phyloP scores from a whole-genome alignment of 1,139 yeast genomes.

The Lodderomyces parapsilosis region DNA sequence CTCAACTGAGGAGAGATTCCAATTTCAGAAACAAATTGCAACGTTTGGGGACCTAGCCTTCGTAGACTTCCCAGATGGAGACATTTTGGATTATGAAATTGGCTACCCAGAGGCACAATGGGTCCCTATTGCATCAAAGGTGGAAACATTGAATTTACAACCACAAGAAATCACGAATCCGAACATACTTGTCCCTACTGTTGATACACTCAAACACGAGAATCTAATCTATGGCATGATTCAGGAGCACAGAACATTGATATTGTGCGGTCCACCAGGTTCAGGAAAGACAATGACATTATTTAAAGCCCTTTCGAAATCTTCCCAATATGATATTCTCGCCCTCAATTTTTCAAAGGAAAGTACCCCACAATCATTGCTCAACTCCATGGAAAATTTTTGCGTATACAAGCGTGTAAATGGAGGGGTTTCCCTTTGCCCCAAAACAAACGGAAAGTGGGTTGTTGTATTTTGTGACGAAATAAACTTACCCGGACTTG shows the following conservation, averaged over 20 bases:
- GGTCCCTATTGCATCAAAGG: constrained; percentile 45
- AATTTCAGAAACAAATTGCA: constrained; percentile 35
- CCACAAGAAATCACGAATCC: constrained; percentile 65
- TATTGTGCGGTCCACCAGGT: constrained; percentile 96
- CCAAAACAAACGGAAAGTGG: constrained; percentile 66
- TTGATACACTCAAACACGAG: constrained; percentile 75
- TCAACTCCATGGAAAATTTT: constrained; percentile 69
- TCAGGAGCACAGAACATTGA: constrained; percentile 56
- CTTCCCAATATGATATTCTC: constrained; percentile 58
- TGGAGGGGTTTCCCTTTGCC: constrained; percentile 55
- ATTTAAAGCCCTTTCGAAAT: constrained; percentile 61
- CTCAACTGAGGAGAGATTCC: constrained; percentile 33
- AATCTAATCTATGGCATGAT: constrained; percentile 56
- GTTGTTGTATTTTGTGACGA: constrained; percentile 91
- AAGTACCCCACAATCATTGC: constrained; percentile 61
- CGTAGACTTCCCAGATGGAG: constrained; percentile 16
- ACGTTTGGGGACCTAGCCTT: constrained; percentile 17
- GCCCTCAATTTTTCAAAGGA: constrained; percentile 84
- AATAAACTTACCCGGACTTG: constrained; percentile 75
- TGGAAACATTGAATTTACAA: constrained; percentile 52
- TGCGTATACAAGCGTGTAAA: constrained; percentile 60
- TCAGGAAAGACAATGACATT: constrained; percentile 95
- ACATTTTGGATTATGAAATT: constrained; percentile 45
- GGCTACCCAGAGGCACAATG: constrained; percentile 49
- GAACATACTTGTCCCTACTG: constrained; percentile 71